Base-by-base conservation (phyloP, 1,284 basidiomycete species). In the Cryptococcus sp. region DNA sequence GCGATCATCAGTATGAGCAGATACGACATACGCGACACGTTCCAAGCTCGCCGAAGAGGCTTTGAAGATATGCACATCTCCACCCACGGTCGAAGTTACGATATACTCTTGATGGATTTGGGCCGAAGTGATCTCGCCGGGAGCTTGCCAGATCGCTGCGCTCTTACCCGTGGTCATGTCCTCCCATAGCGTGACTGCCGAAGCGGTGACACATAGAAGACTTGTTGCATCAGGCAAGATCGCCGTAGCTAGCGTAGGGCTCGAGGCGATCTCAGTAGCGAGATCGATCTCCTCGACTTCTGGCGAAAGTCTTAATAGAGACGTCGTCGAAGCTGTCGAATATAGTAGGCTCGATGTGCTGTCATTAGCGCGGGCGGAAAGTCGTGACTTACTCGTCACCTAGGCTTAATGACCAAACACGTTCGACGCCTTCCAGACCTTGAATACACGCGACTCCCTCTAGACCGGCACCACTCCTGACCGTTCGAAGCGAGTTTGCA, bases 401-500 rank as follows among this genome's bases (percentile, higher is more conserved):
- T n/a, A 32, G 2, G 16, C 3, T 78, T 21, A 91, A 58, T 0
- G 85, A 70, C 83, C 86, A 93, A 5, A 91, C 69, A 16, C 77
- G 75, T 9, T 81, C 80, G 4, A 87, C 77, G 46, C 81, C 77
- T 0, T 76, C 66, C 24, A 91, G 59, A 0, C 85, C 87, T 21
- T 83, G 80, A 5, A 91, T 64, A 22, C 73, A 72, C 0, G 85
- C 82, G 4, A 83, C 61, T 59, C 87, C 85, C 48, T 84, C 79
- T 62, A 94, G 83, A 50, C 90, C 87, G 1, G 90, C 91, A 2
- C 93, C 93, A 56, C 85, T 91, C 53, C 89, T 80, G 9, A 98
- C 81, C 23, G 93, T 74, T 36, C 89, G 84, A 9, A 98, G 68
- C 10, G 86, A 86, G 7, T 93, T 92, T 0, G 84, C 82, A 55